Evolutionary conservation across 2,329 filamentous ascomycete genomes (phyloP), one percentile per base, ranked within the genome.

Genomic region (Ophiostoma montium): DNA sequence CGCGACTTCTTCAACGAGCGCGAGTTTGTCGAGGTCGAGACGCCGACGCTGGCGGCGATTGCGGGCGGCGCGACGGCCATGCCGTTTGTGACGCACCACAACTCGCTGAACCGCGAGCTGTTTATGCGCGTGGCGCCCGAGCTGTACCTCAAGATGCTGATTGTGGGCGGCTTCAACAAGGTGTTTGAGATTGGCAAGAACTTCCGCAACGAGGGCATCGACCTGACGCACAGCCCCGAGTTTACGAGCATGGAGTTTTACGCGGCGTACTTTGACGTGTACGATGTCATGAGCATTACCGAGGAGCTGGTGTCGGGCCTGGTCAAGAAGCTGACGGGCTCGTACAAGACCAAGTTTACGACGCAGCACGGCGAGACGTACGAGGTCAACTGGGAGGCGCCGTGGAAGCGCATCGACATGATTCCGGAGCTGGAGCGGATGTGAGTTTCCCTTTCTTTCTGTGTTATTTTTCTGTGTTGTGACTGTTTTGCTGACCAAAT

Each of bases 211-310:
- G 87, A 94, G 66, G 85, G 84, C 52, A 83, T 87, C 55, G 87
- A 94, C 64, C 71, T 92, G 46, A 98, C 92, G 8, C 92, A 98
- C 74, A 98, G 96, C 72, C 92, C 86, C 35, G 92, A 98, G 65
- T 98, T 98, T 71, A 98, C 92, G 39, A 94, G 87, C 23, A 86
- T 87, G 65, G 92, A 98, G 67, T 96, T 96, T 70, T 98, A 98
- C 69, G 82, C 85, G 77, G 90, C 92, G 3, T 96, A 88, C 57
- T 84, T 84, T 50, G 88, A 95, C 66, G 79, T 95, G 57, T 85
- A 94, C 65, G 92, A 96, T 62, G 72, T 95, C 52, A 87, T 94
- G 83, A 71, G 84, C 52, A 76, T 87, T 61, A 96, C 92, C 2
- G 92, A 98, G 67, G 89, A 95, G 62, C 82, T 98, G 30, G 84